phyloP scores from a whole-genome alignment of 2,329 filamentous ascomycete genomes.

The Esteya vermicola region DNA sequence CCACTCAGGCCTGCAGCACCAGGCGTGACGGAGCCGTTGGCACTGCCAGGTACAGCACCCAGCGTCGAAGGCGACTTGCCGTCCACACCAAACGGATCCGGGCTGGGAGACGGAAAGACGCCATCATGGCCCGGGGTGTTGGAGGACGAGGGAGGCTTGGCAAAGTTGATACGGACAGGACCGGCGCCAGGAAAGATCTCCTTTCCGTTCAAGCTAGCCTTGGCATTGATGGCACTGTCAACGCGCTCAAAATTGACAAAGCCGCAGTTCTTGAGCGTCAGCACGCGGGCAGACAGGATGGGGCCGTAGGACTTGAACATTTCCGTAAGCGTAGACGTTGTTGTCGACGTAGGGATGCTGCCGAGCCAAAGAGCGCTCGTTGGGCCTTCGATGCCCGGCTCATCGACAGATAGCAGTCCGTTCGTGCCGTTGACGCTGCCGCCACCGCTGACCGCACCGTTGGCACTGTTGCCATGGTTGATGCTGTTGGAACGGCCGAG shows the following conservation, averaged over 20 bases:
- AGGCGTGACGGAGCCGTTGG: neutral
- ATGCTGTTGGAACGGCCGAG: conserved; percentile 53
- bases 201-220: conserved; percentile 80
- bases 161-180: conserved; percentile 90
- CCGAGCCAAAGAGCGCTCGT: conserved; percentile 94
- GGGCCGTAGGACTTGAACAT: conserved; percentile 91
- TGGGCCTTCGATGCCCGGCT: conserved; percentile 71
- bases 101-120: conserved; percentile 78
- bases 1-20: conserved; percentile 18
- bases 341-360: conserved; percentile 93
- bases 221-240: conserved; percentile 82
- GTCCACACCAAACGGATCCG: conserved; percentile 58
- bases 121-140: conserved; percentile 82
- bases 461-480: conserved; percentile 27
- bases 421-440: conserved; percentile 20
- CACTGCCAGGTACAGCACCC: neutral
- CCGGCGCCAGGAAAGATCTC: conserved; percentile 97
- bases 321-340: conserved; percentile 82
- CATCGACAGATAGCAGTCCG: conserved; percentile 56
- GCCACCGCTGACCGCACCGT: conserved; percentile 26
- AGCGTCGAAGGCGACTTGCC: conserved; percentile 12
- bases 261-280: conserved; percentile 97
- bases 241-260: conserved; percentile 95
- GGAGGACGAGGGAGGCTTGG: conserved; percentile 83
- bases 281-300: conserved; percentile 79